phyloP scores from a whole-genome alignment of 768 basidiomycete species.

The Xerocomellus chrysenteron region DNA sequence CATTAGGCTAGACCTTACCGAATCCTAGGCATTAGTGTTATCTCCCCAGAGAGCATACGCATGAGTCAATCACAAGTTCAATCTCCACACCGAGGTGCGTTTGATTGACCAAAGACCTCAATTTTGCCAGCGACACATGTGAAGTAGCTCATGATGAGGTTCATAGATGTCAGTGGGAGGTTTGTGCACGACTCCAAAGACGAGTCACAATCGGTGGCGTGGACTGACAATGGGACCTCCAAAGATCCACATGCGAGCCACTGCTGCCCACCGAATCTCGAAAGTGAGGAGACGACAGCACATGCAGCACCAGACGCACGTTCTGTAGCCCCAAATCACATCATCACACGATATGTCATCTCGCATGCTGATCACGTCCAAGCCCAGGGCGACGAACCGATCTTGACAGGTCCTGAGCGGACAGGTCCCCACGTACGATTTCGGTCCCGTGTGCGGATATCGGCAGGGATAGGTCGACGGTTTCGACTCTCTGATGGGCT shows the following conservation, averaged over 20 bases:
- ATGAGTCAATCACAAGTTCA: constrained; percentile 13
- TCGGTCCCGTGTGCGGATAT: constrained; percentile 74
- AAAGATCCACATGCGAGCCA: constrained; percentile 1
- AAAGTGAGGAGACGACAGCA: constrained; percentile 6
- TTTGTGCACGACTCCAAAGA: constrained; percentile 15
- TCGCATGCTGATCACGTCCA: constrained; percentile 4
- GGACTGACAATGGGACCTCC: background rate
- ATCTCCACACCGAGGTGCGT: constrained; percentile 13
- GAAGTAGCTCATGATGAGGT: constrained; percentile 12
- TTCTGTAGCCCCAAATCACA: background rate
- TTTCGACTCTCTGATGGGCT: constrained; percentile 33
- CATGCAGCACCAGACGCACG: background rate
- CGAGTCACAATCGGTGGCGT: background rate
- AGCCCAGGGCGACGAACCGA: constrained; percentile 19
- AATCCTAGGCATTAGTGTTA: background rate
- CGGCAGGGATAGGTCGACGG: constrained; percentile 60
- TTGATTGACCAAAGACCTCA: background rate
- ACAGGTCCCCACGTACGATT: constrained; percentile 52
- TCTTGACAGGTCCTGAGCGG: constrained; percentile 7
- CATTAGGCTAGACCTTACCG: background rate
- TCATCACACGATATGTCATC: background rate
- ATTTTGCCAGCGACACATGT: background rate
- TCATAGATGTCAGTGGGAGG: constrained; percentile 1
- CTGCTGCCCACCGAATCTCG: constrained; percentile 1
- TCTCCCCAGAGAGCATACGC: background rate